These are phyloP conservation scores for Gillenia trifoliata DNA, from an alignment of 306 rosid species.

Conservation along the genomic window DNA sequence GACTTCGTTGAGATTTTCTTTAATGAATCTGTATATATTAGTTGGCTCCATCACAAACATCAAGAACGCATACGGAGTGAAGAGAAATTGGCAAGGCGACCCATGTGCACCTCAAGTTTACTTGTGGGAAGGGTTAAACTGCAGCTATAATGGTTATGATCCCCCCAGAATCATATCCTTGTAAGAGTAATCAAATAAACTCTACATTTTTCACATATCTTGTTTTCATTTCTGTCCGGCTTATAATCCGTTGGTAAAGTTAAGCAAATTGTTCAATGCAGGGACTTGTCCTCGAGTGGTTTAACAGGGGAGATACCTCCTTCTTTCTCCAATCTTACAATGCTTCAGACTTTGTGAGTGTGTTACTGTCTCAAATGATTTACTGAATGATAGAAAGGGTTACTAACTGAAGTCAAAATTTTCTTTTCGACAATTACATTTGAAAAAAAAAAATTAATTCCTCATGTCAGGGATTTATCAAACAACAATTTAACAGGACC, in stretches of 20 bases:
- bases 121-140: conserved; percentile 34
- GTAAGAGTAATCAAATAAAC: neutral
- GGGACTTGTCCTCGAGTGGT: conserved; percentile 22
- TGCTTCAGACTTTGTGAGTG: conserved; percentile 25
- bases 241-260: neutral
- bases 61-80: conserved; percentile 11
- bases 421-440: neutral
- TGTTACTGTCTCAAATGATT: neutral
- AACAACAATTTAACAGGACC: conserved; percentile 23
- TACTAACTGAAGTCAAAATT: neutral
- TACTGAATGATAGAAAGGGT: neutral
- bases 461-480: conserved; percentile 26
- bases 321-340: conserved; percentile 6
- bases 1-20: neutral
- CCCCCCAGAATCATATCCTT: conserved; percentile 38
- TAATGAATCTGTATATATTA: conserved; percentile 1
- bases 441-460: neutral
- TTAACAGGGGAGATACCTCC: conserved; percentile 18
- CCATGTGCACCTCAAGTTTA: conserved; percentile 23
- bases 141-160: conserved; percentile 27
- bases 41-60: conserved; percentile 27
- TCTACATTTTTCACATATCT: neutral
- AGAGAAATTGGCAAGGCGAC: conserved; percentile 40
- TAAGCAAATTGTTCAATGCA: neutral
- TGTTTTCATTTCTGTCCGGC: neutral